These are phyloP conservation scores for Lepidopterella palustris DNA, from an alignment of 495 filamentous ascomycete genomes.

Conservation along the genomic window DNA sequence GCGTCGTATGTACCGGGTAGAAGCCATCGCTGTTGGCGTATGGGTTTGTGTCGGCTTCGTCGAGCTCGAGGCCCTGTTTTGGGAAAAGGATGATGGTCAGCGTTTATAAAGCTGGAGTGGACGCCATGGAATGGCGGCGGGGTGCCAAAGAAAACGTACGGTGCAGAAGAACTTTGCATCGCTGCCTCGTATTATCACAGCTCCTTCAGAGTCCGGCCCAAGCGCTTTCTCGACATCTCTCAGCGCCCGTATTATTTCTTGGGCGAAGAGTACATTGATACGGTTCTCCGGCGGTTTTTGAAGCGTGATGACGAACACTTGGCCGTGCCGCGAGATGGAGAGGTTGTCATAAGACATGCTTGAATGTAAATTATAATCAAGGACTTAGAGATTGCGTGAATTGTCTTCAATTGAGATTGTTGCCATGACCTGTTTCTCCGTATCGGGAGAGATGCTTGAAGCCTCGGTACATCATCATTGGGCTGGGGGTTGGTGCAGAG, in stretches of 20 bases:
- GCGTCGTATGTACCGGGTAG: conserved; percentile 37
- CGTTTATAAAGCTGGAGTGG: background rate
- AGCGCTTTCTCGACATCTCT: conserved; percentile 39
- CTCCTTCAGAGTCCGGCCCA: conserved; percentile 41
- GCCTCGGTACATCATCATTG: too few relatives aligned
- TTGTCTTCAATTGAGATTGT: too few relatives aligned
- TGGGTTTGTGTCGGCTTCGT: conserved; percentile 44
- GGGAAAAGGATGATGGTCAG: background rate
- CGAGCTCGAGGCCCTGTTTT: conserved; percentile 41
- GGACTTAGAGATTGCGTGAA: too few relatives aligned
- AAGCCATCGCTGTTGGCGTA: conserved; percentile 48
- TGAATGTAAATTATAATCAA: too few relatives aligned
- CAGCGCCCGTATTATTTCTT: conserved; percentile 46
- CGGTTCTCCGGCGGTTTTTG: conserved; percentile 47
- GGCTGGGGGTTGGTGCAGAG: too few relatives aligned
- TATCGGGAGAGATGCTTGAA: too few relatives aligned
- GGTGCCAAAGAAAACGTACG: conserved; percentile 2
- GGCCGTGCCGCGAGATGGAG: conserved; percentile 31
- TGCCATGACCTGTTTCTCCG: too few relatives aligned
- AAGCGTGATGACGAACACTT: conserved; percentile 48
- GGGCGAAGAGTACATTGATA: conserved; percentile 41
- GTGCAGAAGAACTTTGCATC: conserved; percentile 51
- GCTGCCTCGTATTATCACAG: conserved; percentile 43
- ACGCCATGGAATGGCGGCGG: background rate
- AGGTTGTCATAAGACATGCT: conserved; percentile 29